Evolutionary conservation across 352 stramenopile genomes (phyloP).

Genomic region (Globisporangium uncinulatum): DNA sequence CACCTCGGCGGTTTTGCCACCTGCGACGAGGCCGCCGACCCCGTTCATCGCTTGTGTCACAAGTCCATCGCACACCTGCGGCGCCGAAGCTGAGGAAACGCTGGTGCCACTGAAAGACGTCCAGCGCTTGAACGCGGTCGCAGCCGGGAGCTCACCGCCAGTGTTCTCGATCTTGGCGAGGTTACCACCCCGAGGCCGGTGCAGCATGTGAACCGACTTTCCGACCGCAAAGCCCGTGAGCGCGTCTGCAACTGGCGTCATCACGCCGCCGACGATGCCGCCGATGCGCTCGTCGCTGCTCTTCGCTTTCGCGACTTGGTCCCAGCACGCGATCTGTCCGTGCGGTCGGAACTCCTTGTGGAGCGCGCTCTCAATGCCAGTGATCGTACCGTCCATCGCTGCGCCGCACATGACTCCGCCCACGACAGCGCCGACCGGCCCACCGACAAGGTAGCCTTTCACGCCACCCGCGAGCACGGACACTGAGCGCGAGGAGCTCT

Average conservation of each 20-base stretch:
- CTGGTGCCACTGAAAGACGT: not conserved
- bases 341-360: constrained; percentile 9
- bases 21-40: constrained; percentile 1
- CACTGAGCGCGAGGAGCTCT: constrained; percentile 7
- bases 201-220: constrained; percentile 1
- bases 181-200: not conserved
- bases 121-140: constrained; percentile 8
- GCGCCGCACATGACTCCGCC: constrained; percentile 6
- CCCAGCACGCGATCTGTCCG: constrained; percentile 10
- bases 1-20: constrained; percentile 1
- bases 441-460: constrained; percentile 2
- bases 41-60: not conserved
- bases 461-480: constrained; percentile 9
- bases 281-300: constrained; percentile 3
- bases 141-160: not conserved
- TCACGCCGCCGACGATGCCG: constrained; percentile 5
- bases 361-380: constrained; percentile 9
- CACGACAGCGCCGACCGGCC: constrained; percentile 8
- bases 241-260: constrained; percentile 5
- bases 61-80: not conserved
- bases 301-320: constrained; percentile 1
- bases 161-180: constrained; percentile 1
- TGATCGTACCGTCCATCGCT: constrained; percentile 12
- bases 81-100: not conserved
- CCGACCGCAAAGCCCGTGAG: not conserved